Evolutionary conservation across 2,329 filamentous ascomycete species (phyloP).

Genomic region (Aspergillus alliaceus): DNA sequence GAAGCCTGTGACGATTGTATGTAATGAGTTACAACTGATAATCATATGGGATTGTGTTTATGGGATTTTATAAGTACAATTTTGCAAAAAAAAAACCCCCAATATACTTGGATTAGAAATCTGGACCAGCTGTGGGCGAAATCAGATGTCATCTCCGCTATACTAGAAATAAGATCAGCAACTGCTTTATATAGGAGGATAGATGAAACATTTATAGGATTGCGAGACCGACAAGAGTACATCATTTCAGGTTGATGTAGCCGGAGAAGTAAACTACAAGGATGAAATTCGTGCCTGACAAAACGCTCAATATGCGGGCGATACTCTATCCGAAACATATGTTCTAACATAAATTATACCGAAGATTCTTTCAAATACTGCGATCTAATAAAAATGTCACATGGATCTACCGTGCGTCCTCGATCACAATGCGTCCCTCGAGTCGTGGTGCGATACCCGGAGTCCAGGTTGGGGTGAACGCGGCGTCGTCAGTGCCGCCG

Average conservation of each 20-base stretch:
- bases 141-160: neutral
- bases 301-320: neutral
- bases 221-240: neutral
- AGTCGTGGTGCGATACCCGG: constrained; percentile 73
- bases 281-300: neutral
- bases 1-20: neutral
- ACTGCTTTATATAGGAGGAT: too few species aligned
- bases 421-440: constrained; percentile 68
- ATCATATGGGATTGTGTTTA: neutral
- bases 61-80: neutral
- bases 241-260: neutral
- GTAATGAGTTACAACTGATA: neutral
- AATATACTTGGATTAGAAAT: neutral
- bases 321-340: neutral
- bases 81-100: neutral
- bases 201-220: neutral
- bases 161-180: too few species aligned
- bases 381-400: neutral
- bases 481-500: constrained; percentile 52
- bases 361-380: neutral
- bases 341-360: constrained; percentile 2
- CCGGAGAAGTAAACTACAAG: neutral
- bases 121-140: neutral
- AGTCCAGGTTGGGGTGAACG: constrained; percentile 71
- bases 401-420: constrained; percentile 3